These are phyloP conservation scores for Boletus coccyginus DNA, from an alignment of 768 basidiomycete genomes.

Conservation along the genomic window DNA sequence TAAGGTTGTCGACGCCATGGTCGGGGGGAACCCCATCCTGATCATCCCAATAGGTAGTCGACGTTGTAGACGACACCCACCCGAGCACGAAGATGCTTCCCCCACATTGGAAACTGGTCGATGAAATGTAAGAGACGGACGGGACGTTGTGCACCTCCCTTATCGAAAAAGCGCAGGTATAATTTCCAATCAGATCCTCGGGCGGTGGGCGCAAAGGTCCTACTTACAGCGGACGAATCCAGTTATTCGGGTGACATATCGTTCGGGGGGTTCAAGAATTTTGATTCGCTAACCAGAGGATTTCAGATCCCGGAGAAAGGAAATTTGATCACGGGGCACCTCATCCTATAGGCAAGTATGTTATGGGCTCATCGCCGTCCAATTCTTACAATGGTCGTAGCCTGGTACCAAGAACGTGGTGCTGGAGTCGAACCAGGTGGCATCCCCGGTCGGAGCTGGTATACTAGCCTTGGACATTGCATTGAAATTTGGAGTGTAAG, in stretches of 20 bases:
- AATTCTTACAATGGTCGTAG: slow-evolving; percentile 35
- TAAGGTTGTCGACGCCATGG: slow-evolving; percentile 29
- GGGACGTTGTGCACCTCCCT: slow-evolving; percentile 6
- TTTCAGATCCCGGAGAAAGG: slow-evolving; percentile 29
- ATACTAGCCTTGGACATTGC: slow-evolving; percentile 77
- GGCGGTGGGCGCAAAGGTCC: slow-evolving; percentile 53
- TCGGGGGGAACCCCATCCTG: not conserved
- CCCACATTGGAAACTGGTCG: slow-evolving; percentile 47
- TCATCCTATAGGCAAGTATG: slow-evolving; percentile 66
- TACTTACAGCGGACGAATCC: slow-evolving; percentile 64
- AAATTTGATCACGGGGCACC: slow-evolving; percentile 67
- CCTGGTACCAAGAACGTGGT: slow-evolving; percentile 81
- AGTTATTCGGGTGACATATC: slow-evolving; percentile 51
- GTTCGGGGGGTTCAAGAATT: not conserved
- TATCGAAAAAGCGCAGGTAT: slow-evolving; percentile 43
- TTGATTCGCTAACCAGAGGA: not conserved
- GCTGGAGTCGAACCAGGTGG: slow-evolving; percentile 54
- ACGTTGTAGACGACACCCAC: slow-evolving; percentile 54
- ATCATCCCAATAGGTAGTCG: slow-evolving; percentile 45
- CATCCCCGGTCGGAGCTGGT: slow-evolving; percentile 73
- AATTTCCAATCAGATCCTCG: slow-evolving; percentile 74
- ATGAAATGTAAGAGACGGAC: slow-evolving; percentile 52
- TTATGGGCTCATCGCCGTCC: not conserved
- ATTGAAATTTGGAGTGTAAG: slow-evolving; percentile 75
- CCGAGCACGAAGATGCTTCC: slow-evolving; percentile 61